These are phyloP conservation scores for Meira nashicola DNA, from an alignment of 1,284 basidiomycete species.

Conservation along the genomic window DNA sequence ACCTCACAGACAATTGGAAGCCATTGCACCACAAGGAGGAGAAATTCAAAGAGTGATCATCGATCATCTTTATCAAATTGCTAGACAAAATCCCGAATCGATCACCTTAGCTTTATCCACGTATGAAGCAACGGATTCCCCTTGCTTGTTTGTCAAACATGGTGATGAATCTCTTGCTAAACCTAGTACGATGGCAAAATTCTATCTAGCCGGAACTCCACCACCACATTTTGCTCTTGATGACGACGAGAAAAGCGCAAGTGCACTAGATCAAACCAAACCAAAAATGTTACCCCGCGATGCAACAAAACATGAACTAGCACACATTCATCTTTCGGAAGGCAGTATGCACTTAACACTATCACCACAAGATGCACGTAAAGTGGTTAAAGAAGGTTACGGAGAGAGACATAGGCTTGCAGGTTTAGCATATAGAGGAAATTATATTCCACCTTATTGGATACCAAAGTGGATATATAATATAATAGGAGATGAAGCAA, in stretches of 20 bases:
- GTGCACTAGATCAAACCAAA: too few relatives aligned
- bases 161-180: neutral
- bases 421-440: conserved; percentile 17
- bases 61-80: conserved; percentile 6
- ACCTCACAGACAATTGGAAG: conserved; percentile 15
- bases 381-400: conserved; percentile 26
- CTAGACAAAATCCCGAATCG: neutral
- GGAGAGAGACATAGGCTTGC: conserved; percentile 31
- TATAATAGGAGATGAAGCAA: neutral
- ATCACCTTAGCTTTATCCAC: conserved; percentile 2
- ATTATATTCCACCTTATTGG: conserved; percentile 9
- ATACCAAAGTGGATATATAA: conserved; percentile 9
- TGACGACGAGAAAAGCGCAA: neutral
- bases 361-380: conserved; percentile 24
- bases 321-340: conserved; percentile 29
- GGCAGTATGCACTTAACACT: conserved; percentile 30
- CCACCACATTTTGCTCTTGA: conserved; percentile 3
- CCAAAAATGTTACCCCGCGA: neutral
- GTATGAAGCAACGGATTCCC: conserved; percentile 9
- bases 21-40: neutral
- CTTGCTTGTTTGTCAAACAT: conserved; percentile 8
- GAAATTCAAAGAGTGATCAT: conserved; percentile 1
- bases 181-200: neutral
- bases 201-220: conserved; percentile 8
- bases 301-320: conserved; percentile 18